Percentiles rank a stretch among this genome's conserved stretches.
Evolutionary conservation across 2,329 filamentous ascomycete genomes (phyloP).

Genomic region (Calonectria henricotiae): DNA sequence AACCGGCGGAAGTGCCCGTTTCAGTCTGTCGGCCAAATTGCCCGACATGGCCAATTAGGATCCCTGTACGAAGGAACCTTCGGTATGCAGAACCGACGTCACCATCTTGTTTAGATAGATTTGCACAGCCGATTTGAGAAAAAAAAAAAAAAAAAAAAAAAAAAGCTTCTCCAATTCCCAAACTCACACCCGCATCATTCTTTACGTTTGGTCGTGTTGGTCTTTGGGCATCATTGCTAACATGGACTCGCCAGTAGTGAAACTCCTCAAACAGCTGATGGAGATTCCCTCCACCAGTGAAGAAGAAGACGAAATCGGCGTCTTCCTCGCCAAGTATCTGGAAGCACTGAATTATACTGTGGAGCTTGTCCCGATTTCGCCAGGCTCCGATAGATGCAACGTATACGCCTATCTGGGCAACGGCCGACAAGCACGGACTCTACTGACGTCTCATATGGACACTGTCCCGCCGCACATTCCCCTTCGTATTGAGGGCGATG

Average conservation of each 20-base stretch:
- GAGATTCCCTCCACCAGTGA: constrained; percentile 43
- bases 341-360: constrained; percentile 60
- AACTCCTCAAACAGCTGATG: constrained; percentile 41
- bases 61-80: background rate
- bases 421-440: constrained; percentile 67
- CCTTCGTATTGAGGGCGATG: constrained; percentile 68
- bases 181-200: background rate
- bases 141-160: too few relatives aligned
- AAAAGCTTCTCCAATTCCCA: background rate
- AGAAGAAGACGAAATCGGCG: constrained; percentile 74
- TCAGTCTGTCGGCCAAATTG: constrained; percentile 3
- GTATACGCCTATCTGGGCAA: constrained; percentile 76
- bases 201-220: background rate
- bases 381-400: constrained; percentile 69
- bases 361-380: constrained; percentile 49
- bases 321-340: constrained; percentile 78
- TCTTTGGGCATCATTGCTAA: too few relatives aligned
- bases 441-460: constrained; percentile 84
- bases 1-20: background rate
- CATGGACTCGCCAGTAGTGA: constrained; percentile 35
- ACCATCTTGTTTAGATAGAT: background rate
- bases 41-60: background rate
- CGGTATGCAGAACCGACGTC: constrained; percentile 13
- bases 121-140: background rate
- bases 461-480: constrained; percentile 79